Conservation (phyloP, 1,284 basidiomycete species). For the Cryptococcus jaspeensis region DNA sequence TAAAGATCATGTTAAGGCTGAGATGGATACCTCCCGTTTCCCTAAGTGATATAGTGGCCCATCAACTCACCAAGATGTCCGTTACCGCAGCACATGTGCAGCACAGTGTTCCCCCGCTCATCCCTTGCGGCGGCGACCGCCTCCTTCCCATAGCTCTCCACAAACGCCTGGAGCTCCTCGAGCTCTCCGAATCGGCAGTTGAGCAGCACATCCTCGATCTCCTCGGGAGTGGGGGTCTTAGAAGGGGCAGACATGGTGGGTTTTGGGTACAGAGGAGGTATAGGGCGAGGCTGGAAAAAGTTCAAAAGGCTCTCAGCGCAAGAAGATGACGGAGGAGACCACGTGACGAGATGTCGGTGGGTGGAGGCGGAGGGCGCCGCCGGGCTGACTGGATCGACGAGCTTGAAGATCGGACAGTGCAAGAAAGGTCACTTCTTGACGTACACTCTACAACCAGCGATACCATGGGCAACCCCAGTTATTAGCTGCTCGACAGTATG, state of each 20-base stretch:
- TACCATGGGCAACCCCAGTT: neutral
- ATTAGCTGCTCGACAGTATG: conserved; percentile 10
- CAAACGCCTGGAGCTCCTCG: conserved; percentile 68
- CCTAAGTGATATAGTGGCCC: neutral
- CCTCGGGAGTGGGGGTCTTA: conserved; percentile 55
- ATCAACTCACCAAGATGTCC: conserved; percentile 71
- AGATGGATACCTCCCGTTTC: neutral
- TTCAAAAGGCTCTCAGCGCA: conserved; percentile 4
- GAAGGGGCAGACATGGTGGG: conserved; percentile 6
- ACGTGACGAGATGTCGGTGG: conserved; percentile 8
- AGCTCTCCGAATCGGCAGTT: conserved; percentile 81
- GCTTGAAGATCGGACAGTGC: conserved; percentile 4
- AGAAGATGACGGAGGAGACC: neutral
- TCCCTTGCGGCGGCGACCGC: conserved; percentile 62
- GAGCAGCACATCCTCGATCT: conserved; percentile 73
- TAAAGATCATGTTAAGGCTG: neutral
- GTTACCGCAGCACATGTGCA: conserved; percentile 84
- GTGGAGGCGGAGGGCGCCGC: conserved; percentile 1
- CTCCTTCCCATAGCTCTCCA: conserved; percentile 61
- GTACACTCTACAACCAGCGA: neutral
- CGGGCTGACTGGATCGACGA: conserved; percentile 14
- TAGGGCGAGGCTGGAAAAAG: conserved; percentile 6
- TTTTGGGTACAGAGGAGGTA: neutral
- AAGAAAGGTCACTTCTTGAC: neutral
- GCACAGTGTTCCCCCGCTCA: conserved; percentile 69